Percentiles rank a stretch among this genome's conserved stretches.
phyloP scores from a whole-genome alignment of 2,329 filamentous ascomycete species.

The Trichophyton mentagrophytes region DNA sequence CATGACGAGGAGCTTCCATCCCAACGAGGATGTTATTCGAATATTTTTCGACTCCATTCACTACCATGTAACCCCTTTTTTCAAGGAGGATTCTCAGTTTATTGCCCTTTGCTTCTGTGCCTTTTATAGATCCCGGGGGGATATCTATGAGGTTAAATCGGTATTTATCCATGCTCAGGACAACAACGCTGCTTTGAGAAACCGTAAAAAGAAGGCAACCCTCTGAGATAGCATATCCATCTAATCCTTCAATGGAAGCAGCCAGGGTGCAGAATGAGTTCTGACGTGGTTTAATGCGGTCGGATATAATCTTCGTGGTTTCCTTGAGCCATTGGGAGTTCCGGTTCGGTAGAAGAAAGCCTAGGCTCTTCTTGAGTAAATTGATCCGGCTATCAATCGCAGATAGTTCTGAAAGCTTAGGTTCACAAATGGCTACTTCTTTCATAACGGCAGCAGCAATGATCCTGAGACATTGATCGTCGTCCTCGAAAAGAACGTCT shows the following conservation, averaged over 20 bases:
- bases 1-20: neutral
- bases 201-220: neutral
- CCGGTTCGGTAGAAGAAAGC: neutral
- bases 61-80: neutral
- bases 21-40: neutral
- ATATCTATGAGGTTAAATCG: constrained; percentile 6
- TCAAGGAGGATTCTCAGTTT: neutral
- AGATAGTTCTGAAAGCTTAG: constrained; percentile 7
- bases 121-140: neutral
- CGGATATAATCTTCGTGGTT: neutral
- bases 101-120: neutral
- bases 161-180: neutral
- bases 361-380: neutral
- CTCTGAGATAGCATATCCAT: neutral
- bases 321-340: neutral
- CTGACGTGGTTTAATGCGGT: neutral
- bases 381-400: constrained; percentile 1
- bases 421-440: constrained; percentile 6
- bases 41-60: neutral
- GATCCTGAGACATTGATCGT: constrained; percentile 14
- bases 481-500: constrained; percentile 9
- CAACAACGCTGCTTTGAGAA: neutral
- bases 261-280: neutral
- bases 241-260: neutral
- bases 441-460: constrained; percentile 16